Evolutionary conservation across 176 grass and related monocot genomes (phyloP), one percentile per base, ranked within the genome.

Genomic region (Aegilops umbellulata): DNA sequence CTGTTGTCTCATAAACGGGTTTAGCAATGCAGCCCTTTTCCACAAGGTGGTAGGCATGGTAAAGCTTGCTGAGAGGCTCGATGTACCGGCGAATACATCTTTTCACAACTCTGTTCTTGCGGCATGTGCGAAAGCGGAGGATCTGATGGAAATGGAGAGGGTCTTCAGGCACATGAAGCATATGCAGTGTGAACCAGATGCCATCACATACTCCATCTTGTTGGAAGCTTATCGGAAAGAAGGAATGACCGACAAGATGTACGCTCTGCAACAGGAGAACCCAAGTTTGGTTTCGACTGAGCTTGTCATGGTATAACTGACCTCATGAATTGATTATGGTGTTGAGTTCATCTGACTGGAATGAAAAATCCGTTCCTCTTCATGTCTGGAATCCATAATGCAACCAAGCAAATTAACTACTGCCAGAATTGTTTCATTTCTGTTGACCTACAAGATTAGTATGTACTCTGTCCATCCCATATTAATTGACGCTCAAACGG

Each of bases 191-290:
- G 58, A 36, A 62, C 93, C 93, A 4, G 86, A 98, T 85, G 80
- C 88, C 15, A 39, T 70, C 12, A 98, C 96, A 5, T 92, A 87
- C 47, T 67, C 39, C 25, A 91, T 94, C 69, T 92, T 98, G 85
- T 85, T 91, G 34, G 91, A 92, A 86, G 96, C 93, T 90, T 98
- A 92, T 78, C 78, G 26, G 58, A 98, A 98, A 69, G 88, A 98
- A 92, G 96, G 93, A 88, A 94, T 95, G 96, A 91, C 82, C 5
- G 96, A 98, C 57, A 98, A 98, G 82, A 95, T 98, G 53, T 98
- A 90, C 42, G 84, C 85, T 85, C 76, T 98, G 71, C 86, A 98
- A 84, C 87, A 94, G 64, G 90, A 88, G 82, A 88, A 92, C 73
- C 90, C 82, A 19, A 86, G 47, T 82, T 82, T 83, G 36, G 85